Conservation (phyloP, 106 monocot species). For the Allium sativum region DNA sequence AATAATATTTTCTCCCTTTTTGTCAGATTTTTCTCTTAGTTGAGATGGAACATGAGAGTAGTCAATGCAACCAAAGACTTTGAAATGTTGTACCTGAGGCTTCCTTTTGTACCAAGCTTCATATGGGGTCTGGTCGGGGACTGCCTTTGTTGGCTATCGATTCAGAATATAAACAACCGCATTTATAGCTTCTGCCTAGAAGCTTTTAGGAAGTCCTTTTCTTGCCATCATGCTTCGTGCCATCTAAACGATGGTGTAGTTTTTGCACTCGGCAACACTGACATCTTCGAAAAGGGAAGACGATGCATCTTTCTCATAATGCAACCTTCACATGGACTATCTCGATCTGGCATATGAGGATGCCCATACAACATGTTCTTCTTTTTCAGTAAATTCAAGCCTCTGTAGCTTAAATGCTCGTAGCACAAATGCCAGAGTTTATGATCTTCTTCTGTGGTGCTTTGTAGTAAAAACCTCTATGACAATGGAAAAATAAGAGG, state of each 20-base stretch:
- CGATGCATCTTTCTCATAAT: constrained; percentile 5
- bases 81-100: background rate
- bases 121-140: background rate
- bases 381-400: constrained; percentile 2
- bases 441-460: constrained; percentile 8
- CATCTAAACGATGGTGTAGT: constrained; percentile 2
- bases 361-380: constrained; percentile 5
- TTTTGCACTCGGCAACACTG: background rate
- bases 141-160: background rate
- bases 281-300: constrained; percentile 1
- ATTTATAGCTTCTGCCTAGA: background rate
- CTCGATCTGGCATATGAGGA: background rate
- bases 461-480: background rate
- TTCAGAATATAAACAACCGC: background rate
- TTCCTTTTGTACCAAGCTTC: background rate
- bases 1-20: constrained; percentile 3
- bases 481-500: background rate
- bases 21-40: constrained; percentile 4
- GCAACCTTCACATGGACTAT: constrained; percentile 6
- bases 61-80: constrained; percentile 2
- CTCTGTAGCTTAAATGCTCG: constrained; percentile 2
- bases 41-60: background rate
- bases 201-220: constrained; percentile 1
- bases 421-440: constrained; percentile 3
- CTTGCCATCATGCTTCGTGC: background rate